Evolutionary conservation across 345 rosid genomes (phyloP).

Genomic region (Limnanthes douglasii): DNA sequence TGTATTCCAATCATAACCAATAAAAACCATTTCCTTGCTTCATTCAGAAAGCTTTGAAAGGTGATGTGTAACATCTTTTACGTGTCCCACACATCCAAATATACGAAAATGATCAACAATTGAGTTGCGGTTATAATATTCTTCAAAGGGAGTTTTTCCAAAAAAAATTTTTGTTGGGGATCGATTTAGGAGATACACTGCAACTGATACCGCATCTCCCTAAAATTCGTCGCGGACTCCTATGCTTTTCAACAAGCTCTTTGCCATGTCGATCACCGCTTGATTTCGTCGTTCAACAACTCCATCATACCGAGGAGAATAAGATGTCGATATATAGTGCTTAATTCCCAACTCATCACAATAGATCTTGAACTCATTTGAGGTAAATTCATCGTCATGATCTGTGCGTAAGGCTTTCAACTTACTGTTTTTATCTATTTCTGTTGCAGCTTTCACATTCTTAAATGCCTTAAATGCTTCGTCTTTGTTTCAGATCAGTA

Average conservation of each 20-base stretch:
- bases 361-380: too few relatives aligned
- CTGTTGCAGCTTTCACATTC: too few relatives aligned
- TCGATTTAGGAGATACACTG: background rate
- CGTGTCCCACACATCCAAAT: background rate
- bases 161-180: too few relatives aligned
- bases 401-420: too few relatives aligned
- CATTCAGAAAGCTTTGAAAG: background rate
- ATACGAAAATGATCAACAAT: background rate
- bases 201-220: background rate
- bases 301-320: constrained; percentile 2
- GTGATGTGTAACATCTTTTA: background rate
- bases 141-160: background rate
- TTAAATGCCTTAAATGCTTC: too few relatives aligned
- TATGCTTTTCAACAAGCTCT: background rate
- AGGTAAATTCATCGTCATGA: too few relatives aligned
- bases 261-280: background rate
- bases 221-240: background rate
- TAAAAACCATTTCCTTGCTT: background rate
- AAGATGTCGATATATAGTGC: background rate
- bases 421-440: too few relatives aligned
- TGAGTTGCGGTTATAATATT: background rate
- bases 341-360: background rate
- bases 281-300: constrained; percentile 2
- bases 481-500: too few relatives aligned
- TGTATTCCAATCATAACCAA: background rate